phyloP scores from a whole-genome alignment of 371 early-diverging fungal species.

The Apophysomyces ossiformis region DNA sequence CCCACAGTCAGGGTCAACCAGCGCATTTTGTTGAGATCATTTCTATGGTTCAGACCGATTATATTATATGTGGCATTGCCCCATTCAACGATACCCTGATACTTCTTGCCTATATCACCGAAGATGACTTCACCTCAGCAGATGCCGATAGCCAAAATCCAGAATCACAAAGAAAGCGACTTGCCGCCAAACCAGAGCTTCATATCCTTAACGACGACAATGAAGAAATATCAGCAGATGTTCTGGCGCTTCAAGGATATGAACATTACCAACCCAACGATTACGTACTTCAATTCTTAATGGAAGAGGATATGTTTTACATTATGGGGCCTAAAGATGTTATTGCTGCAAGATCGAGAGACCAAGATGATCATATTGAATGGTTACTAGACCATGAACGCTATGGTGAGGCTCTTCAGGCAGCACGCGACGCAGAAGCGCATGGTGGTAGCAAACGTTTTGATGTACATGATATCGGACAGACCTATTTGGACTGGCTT shows the following conservation, averaged over 20 bases:
- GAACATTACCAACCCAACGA: conserved; percentile 91
- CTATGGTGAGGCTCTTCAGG: conserved; percentile 81
- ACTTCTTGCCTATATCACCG: conserved; percentile 74
- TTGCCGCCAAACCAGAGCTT: conserved; percentile 83
- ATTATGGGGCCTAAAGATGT: conserved; percentile 93
- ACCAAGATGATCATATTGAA: conserved; percentile 89
- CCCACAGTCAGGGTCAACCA: conserved; percentile 55
- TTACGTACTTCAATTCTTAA: conserved; percentile 73
- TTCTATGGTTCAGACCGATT: conserved; percentile 85
- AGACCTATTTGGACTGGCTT: conserved; percentile 78
- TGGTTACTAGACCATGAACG: conserved; percentile 83
- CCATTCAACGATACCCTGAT: conserved; percentile 78
- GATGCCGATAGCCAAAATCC: conserved; percentile 35
- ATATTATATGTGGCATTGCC: conserved; percentile 87
- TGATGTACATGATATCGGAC: conserved; percentile 78
- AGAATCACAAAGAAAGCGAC: conserved; percentile 27
- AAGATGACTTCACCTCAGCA: conserved; percentile 32
- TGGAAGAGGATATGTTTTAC: conserved; percentile 75
- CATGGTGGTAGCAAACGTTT: conserved; percentile 58
- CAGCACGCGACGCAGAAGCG: conserved; percentile 51
- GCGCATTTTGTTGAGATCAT: conserved; percentile 78
- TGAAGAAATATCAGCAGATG: conserved; percentile 87
- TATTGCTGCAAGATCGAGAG: conserved; percentile 85
- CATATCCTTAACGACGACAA: conserved; percentile 83
- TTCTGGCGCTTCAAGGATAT: conserved; percentile 79